phyloP scores from a whole-genome alignment of 1,284 basidiomycete species.

The Rhizoctonia solani region DNA sequence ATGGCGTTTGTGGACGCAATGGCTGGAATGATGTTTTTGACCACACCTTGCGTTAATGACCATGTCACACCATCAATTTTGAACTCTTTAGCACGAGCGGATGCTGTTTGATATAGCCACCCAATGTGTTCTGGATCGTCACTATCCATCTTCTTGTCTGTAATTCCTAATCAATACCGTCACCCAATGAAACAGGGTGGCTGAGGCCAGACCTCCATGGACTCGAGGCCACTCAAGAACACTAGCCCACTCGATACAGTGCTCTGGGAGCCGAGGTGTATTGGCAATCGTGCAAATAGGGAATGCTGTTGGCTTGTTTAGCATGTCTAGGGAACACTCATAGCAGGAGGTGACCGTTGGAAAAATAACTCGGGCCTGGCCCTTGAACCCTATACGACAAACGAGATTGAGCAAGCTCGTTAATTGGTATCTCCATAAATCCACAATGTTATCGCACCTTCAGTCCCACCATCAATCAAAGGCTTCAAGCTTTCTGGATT shows the following conservation, averaged over 20 bases:
- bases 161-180: not conserved
- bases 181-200: not conserved
- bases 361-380: constrained; percentile 95
- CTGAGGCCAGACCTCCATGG: constrained; percentile 66
- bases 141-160: constrained; percentile 93
- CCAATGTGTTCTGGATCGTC: constrained; percentile 97
- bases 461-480: constrained; percentile 98
- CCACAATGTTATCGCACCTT: constrained; percentile 61
- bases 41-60: constrained; percentile 96
- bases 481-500: constrained; percentile 94
- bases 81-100: constrained; percentile 84
- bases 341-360: constrained; percentile 97
- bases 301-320: constrained; percentile 95
- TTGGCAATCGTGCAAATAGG: constrained; percentile 99
- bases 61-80: constrained; percentile 98
- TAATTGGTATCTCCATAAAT: not conserved
- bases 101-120: constrained; percentile 87
- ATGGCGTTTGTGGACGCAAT: constrained; percentile 97
- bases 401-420: not conserved
- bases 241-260: constrained; percentile 99
- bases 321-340: constrained; percentile 97
- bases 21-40: constrained; percentile 99
- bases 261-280: constrained; percentile 96
- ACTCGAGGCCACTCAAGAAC: constrained; percentile 98
- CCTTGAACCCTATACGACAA: constrained; percentile 81